A percentile compares a stretch with the other conserved stretches of the same genome.
Evolutionary conservation across 2,329 filamentous ascomycete genomes (phyloP).

Genomic region (Fusarium anthophilum): DNA sequence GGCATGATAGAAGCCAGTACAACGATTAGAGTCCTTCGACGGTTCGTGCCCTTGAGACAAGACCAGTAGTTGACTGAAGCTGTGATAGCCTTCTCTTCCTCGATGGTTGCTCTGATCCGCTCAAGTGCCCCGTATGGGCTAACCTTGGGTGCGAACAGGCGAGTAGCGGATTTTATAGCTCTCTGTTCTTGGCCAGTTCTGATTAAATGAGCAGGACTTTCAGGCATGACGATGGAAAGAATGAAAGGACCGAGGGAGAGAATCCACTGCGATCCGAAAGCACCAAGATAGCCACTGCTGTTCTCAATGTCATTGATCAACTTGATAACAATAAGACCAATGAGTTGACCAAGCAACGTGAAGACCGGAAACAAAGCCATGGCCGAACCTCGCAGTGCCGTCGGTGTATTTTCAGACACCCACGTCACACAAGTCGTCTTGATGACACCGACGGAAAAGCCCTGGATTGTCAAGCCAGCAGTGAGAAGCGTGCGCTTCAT

Average conservation of each 20-base stretch:
- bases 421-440: slow-evolving; percentile 52
- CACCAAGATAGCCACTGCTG: slow-evolving; percentile 35
- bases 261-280: slow-evolving; percentile 41
- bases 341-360: slow-evolving; percentile 41
- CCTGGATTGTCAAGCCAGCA: slow-evolving; percentile 40
- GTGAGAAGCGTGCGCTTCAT: slow-evolving; percentile 40
- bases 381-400: slow-evolving; percentile 37
- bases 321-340: slow-evolving; percentile 38
- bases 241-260: slow-evolving; percentile 33
- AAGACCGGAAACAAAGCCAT: slow-evolving; percentile 45
- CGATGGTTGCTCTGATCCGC: slow-evolving; percentile 47
- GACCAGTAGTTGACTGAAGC: slow-evolving; percentile 50
- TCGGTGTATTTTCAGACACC: slow-evolving; percentile 44
- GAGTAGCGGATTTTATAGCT: slow-evolving; percentile 29
- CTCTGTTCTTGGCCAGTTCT: slow-evolving; percentile 23
- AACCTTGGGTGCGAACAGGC: slow-evolving; percentile 33
- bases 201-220: slow-evolving; percentile 41
- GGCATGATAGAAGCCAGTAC: slow-evolving; percentile 53
- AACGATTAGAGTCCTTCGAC: slow-evolving; percentile 50
- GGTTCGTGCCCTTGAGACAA: slow-evolving; percentile 54
- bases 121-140: slow-evolving; percentile 25
- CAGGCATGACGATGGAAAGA: slow-evolving; percentile 40
- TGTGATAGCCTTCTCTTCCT: slow-evolving; percentile 48
- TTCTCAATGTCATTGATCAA: slow-evolving; percentile 32
- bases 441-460: slow-evolving; percentile 40